Evolutionary conservation across 2,329 filamentous ascomycete genomes (phyloP), one percentile per base, ranked within the genome.

Genomic region (Fusarium robinianum): DNA sequence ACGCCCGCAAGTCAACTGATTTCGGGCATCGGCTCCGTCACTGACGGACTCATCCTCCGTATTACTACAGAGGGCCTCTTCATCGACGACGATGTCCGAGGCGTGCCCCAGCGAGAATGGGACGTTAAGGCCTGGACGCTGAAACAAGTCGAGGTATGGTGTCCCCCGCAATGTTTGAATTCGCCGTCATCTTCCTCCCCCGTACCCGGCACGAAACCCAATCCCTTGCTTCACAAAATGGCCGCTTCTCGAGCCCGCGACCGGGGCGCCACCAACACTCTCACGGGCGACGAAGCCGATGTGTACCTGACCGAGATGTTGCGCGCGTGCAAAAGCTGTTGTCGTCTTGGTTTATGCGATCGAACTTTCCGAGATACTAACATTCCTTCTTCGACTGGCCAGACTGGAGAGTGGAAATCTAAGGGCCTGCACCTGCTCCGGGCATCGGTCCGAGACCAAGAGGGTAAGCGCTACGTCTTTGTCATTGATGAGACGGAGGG

Each of bases 71-170:
- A 96, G 67, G 94, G 94, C 12, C 78, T 97, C 40, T 97, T 97
- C 71, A 94, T 99, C 63, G 94, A 99, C 66, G 94, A 99, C 67
- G 94, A 97, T 67, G 81, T 96, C 38, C 84, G 91, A 30, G 84
- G 84, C 50, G 89, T 96, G 11, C 85, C 89, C n/a, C 90, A 97
- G 70, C 84, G 94, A 47, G 94, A 99, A 72, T 99, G 94, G 94
- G 94, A 99, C 67, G 84, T 97, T 64, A 97, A 97, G 70, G 91
- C 92, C 17, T 97, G 94, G 94, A 96, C 90, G 29, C 80, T 99
- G 71, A 96, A 95, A 72, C 75, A 87, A 55, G 83, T 95, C 68
- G 94, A 97, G 79, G 85, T 94, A 74, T 89, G 86, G 82, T 90
- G 85, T 66, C 81, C 83, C 63, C 77, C 80, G 62, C 80, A 85